These are phyloP conservation scores for Capillidium rhysosporum DNA, from an alignment of 371 early-diverging fungal genomes.

Conservation along the genomic window DNA sequence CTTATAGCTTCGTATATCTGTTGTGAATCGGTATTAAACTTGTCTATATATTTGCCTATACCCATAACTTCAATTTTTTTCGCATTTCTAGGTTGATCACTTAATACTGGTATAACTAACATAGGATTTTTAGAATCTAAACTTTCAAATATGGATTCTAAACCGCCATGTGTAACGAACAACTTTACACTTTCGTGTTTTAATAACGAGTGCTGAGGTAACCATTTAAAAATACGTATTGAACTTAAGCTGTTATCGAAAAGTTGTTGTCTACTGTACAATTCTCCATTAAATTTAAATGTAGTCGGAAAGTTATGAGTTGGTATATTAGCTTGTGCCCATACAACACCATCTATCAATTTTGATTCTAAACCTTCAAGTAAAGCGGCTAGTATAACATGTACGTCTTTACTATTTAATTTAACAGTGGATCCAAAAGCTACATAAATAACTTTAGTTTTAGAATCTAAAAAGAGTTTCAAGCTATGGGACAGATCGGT, in stretches of 20 bases:
- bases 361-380: neutral
- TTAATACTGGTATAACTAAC: neutral
- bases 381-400: neutral
- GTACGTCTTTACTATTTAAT: neutral
- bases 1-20: neutral
- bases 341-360: neutral
- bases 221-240: neutral
- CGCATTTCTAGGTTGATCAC: conserved; percentile 7
- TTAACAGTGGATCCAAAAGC: neutral
- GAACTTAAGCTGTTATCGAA: neutral
- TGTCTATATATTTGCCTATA: neutral
- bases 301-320: neutral
- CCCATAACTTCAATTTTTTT: neutral
- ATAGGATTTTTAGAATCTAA: neutral
- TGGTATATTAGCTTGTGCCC: neutral
- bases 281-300: neutral
- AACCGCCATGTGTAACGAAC: conserved; percentile 7
- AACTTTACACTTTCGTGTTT: conserved; percentile 4
- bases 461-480: neutral
- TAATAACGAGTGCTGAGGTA: conserved; percentile 5
- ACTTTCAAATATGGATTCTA: conserved; percentile 1
- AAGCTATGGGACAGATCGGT: neutral
- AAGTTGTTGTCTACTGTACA: neutral
- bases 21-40: neutral
- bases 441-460: neutral